Percentiles rank a stretch among this genome's conserved stretches.
Conservation (phyloP, 1,139 yeast genomes). For the Taiozyma sp. region DNA sequence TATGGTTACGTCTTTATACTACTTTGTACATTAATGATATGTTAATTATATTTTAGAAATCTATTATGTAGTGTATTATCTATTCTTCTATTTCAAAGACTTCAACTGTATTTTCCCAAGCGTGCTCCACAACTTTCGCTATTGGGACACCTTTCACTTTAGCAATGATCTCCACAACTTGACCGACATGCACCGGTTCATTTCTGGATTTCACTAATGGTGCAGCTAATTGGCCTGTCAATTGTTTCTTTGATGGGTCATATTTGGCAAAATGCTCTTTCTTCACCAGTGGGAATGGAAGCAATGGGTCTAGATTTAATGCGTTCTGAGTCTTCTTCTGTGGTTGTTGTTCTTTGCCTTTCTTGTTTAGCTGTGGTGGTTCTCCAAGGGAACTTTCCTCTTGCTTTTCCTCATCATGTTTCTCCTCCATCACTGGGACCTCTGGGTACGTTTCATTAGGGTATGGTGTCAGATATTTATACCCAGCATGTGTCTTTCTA, state of each 20-base stretch:
- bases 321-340: not conserved
- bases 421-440: conserved; percentile 12
- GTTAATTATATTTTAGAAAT: not conserved
- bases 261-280: conserved; percentile 47
- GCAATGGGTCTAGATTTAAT: conserved; percentile 34
- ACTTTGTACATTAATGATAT: not conserved
- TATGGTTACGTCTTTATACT: not conserved
- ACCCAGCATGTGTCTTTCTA: conserved; percentile 76
- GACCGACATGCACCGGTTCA: conserved; percentile 84
- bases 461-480: conserved; percentile 45
- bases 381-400: not conserved
- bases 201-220: conserved; percentile 80
- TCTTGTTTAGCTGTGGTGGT: conserved; percentile 2
- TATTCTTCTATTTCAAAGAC: conserved; percentile 41
- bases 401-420: not conserved
- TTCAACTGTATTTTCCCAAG: conserved; percentile 59
- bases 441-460: conserved; percentile 56
- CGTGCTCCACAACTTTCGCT: conserved; percentile 50
- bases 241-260: conserved; percentile 15
- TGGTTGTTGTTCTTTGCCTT: not conserved
- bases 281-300: conserved; percentile 63
- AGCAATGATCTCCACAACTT: conserved; percentile 77
- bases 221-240: conserved; percentile 33
- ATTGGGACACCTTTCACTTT: conserved; percentile 47
- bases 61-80: conserved; percentile 8